Evolutionary conservation across 371 early-diverging fungal species (phyloP).

Genomic region (Entomophthora muscae): DNA sequence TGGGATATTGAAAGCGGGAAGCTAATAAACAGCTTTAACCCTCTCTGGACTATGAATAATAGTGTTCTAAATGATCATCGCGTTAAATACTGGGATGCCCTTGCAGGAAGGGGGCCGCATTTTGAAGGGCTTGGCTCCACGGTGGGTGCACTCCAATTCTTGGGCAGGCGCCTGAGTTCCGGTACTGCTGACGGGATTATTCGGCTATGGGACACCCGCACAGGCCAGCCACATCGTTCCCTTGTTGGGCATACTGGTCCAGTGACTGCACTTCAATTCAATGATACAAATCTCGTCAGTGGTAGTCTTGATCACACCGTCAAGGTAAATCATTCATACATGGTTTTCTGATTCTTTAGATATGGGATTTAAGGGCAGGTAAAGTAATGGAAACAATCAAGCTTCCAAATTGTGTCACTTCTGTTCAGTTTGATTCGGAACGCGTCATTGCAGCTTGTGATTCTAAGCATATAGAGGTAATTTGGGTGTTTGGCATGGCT

Average conservation of each 20-base stretch:
- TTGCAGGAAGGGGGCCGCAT: conserved; percentile 10
- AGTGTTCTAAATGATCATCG: conserved; percentile 10
- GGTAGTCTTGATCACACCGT: conserved; percentile 63
- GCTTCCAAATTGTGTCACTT: conserved; percentile 31
- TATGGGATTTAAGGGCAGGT: conserved; percentile 73
- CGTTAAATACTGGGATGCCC: not conserved
- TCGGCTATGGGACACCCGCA: conserved; percentile 57
- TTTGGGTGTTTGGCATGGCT: not conserved
- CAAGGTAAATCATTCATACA: conserved; percentile 24
- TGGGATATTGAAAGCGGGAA: conserved; percentile 74
- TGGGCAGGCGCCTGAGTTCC: conserved; percentile 61
- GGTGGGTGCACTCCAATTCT: conserved; percentile 60
- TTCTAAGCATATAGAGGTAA: not conserved
- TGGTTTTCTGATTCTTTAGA: conserved; percentile 20
- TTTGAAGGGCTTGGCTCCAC: conserved; percentile 28
- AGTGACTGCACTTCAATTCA: conserved; percentile 60
- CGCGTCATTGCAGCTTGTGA: conserved; percentile 21
- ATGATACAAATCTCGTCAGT: conserved; percentile 54
- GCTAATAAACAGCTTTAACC: conserved; percentile 39
- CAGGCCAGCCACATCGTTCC: conserved; percentile 36
- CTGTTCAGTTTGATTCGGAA: conserved; percentile 32
- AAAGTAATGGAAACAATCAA: conserved; percentile 36
- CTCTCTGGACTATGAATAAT: conserved; percentile 40
- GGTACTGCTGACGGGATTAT: conserved; percentile 72
- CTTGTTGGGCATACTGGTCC: conserved; percentile 49